Evolutionary conservation across 305 asterid species (phyloP).

Genomic region (Stenogyne calaminthoides): DNA sequence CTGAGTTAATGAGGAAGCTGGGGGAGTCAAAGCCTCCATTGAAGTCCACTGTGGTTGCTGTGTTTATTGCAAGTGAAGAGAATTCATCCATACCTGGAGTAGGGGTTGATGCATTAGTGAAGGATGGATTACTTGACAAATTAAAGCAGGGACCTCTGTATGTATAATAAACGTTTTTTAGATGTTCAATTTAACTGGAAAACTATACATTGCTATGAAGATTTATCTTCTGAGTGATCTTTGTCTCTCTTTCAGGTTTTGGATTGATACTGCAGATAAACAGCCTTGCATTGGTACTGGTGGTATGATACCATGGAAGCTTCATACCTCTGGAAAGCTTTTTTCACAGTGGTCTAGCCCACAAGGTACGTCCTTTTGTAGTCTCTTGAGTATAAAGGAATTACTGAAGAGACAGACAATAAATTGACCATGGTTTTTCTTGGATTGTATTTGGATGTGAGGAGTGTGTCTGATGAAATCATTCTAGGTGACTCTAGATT

Average conservation of each 20-base stretch:
- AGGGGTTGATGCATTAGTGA: slow-evolving; percentile 90
- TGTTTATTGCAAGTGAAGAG: slow-evolving; percentile 97
- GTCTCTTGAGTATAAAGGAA: background rate
- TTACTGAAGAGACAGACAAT: background rate
- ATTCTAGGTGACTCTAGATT: background rate
- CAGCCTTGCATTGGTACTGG: slow-evolving; percentile 99
- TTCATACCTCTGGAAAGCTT: slow-evolving; percentile 84
- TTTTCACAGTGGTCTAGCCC: slow-evolving; percentile 96
- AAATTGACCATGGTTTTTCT: background rate
- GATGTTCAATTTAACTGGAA: slow-evolving; percentile 7
- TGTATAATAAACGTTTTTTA: slow-evolving; percentile 29
- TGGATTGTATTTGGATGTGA: background rate
- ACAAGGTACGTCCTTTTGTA: slow-evolving; percentile 58
- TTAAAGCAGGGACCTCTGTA: slow-evolving; percentile 90
- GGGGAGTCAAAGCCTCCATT: slow-evolving; percentile 76
- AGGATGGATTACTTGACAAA: slow-evolving; percentile 78
- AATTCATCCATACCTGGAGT: slow-evolving; percentile 96
- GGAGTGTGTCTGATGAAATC: background rate
- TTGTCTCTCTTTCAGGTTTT: slow-evolving; percentile 56
- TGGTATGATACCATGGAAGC: slow-evolving; percentile 96
- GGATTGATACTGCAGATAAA: slow-evolving; percentile 99
- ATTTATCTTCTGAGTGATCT: background rate
- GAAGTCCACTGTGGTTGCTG: slow-evolving; percentile 89
- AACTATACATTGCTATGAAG: slow-evolving; percentile 1
- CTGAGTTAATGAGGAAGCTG: slow-evolving; percentile 78